phyloP scores from a whole-genome alignment of 2,329 filamentous ascomycete species.

The Catunica adiposa region DNA sequence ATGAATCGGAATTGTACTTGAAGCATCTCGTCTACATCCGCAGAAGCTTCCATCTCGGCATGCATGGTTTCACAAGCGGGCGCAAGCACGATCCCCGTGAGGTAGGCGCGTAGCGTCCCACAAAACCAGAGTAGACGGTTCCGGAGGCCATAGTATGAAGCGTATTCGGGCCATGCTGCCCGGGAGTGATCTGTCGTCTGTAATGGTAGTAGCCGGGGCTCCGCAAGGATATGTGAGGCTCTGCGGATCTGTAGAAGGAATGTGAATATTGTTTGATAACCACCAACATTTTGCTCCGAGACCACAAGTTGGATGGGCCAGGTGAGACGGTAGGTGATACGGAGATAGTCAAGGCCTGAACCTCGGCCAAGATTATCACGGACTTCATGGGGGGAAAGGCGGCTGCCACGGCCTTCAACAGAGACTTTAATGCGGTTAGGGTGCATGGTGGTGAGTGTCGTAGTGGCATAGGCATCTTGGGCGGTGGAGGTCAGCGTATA shows the following conservation, averaged over 20 bases:
- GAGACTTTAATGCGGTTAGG: constrained; percentile 45
- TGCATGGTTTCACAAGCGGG: constrained; percentile 42
- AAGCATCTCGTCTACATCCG: constrained; percentile 72
- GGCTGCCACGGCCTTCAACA: constrained; percentile 26
- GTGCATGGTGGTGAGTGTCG: constrained; percentile 33
- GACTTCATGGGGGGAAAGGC: constrained; percentile 28
- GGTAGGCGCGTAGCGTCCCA: constrained; percentile 56
- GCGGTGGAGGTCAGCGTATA: constrained; percentile 66
- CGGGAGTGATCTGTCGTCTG: constrained; percentile 17
- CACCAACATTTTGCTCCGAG: constrained; percentile 41
- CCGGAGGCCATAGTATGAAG: constrained; percentile 43
- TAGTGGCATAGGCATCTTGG: constrained; percentile 49
- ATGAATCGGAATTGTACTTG: constrained; percentile 48
- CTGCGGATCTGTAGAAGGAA: constrained; percentile 65
- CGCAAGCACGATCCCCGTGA: constrained; percentile 55
- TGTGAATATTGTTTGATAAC: constrained; percentile 58
- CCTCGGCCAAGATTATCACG: constrained; percentile 39
- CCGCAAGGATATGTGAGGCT: constrained; percentile 49
- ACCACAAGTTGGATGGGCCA: constrained; percentile 59
- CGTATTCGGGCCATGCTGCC: constrained; percentile 25
- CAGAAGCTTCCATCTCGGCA: constrained; percentile 38
- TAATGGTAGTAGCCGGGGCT: constrained; percentile 29
- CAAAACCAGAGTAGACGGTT: constrained; percentile 63
- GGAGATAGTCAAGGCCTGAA: constrained; percentile 38
- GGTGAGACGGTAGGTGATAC: constrained; percentile 49